A percentile compares a stretch with the other conserved stretches of the same genome.
phyloP scores from a whole-genome alignment of 2,329 filamentous ascomycete species.

The Ustulina deusta region DNA sequence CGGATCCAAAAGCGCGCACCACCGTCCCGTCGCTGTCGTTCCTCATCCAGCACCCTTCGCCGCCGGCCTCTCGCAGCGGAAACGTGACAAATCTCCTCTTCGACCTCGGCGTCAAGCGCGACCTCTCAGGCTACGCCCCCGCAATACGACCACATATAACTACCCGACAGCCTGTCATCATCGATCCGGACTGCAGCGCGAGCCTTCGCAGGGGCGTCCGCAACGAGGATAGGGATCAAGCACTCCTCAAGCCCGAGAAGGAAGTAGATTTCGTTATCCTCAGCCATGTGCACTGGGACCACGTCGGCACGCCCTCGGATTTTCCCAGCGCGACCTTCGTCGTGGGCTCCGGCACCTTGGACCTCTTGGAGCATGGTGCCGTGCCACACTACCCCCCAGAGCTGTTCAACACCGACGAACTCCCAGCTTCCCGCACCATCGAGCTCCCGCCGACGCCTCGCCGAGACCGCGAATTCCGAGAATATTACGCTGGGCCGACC shows the following conservation, averaged over 20 bases:
- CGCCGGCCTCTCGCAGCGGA: slow-evolving; percentile 34
- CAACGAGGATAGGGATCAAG: neutral
- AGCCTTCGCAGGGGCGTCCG: slow-evolving; percentile 49
- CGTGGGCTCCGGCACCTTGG: slow-evolving; percentile 61
- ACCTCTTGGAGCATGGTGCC: slow-evolving; percentile 54
- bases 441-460: slow-evolving; percentile 56
- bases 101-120: slow-evolving; percentile 64
- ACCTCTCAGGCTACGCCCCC: slow-evolving; percentile 57
- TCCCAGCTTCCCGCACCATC: slow-evolving; percentile 51
- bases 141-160: slow-evolving; percentile 59
- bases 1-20: slow-evolving; percentile 56
- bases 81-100: slow-evolving; percentile 59
- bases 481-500: slow-evolving; percentile 24
- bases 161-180: slow-evolving; percentile 58
- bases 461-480: neutral
- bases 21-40: slow-evolving; percentile 67
- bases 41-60: slow-evolving; percentile 60
- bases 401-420: slow-evolving; percentile 49
- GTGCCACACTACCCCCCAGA: slow-evolving; percentile 48
- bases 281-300: slow-evolving; percentile 69
- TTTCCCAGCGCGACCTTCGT: slow-evolving; percentile 62
- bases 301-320: slow-evolving; percentile 66
- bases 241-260: slow-evolving; percentile 27
- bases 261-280: slow-evolving; percentile 55
- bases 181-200: slow-evolving; percentile 58